Percentiles rank a stretch among this genome's conserved stretches.
These are phyloP conservation scores for Cutaneotrichosporon sp. DNA, from an alignment of 1,284 basidiomycete genomes.

Conservation along the genomic window DNA sequence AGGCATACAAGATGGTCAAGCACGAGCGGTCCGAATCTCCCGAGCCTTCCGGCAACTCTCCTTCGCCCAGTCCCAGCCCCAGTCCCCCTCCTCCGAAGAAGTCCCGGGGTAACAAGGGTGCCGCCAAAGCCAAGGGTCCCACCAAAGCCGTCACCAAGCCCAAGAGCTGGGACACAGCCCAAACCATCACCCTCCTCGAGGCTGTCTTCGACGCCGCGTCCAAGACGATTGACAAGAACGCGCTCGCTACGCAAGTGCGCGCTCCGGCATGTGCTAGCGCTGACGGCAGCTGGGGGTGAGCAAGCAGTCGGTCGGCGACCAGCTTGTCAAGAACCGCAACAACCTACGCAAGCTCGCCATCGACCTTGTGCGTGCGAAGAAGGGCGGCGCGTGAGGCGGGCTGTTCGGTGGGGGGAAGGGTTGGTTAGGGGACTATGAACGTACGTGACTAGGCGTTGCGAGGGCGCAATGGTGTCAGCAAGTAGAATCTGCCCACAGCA, in stretches of 20 bases:
- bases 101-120: background rate
- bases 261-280: background rate
- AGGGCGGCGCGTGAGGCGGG: background rate
- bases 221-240: background rate
- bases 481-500: background rate
- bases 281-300: conserved; percentile 17
- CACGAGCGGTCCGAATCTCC: conserved; percentile 1
- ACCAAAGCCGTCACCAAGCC: background rate
- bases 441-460: background rate
- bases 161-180: background rate
- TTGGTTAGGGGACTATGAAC: background rate
- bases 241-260: background rate
- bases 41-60: background rate
- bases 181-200: conserved; percentile 1
- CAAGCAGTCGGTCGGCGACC: conserved; percentile 11
- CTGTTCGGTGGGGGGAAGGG: background rate
- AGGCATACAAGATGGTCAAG: background rate
- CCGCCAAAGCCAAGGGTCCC: background rate
- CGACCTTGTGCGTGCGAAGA: conserved; percentile 9
- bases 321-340: conserved; percentile 18
- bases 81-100: background rate
- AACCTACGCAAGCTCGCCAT: conserved; percentile 11
- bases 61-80: background rate
- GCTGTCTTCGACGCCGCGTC: background rate
- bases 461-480: conserved; percentile 1